Percentiles rank a stretch among this genome's conserved stretches.
phyloP scores from a whole-genome alignment of 2,329 filamentous ascomycete genomes.

The Geosmithia flava region DNA sequence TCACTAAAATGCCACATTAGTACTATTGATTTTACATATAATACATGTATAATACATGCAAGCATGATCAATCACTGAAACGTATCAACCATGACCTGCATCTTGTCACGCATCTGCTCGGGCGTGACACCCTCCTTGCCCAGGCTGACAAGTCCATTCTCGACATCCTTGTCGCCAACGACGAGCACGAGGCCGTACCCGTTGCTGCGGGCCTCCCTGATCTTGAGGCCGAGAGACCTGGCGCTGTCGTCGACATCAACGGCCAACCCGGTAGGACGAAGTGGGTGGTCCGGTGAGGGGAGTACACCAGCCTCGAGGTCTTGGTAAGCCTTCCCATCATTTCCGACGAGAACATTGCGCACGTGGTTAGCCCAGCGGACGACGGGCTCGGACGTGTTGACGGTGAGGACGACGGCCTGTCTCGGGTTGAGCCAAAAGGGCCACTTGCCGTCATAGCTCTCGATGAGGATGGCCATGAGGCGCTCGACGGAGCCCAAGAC shows the following conservation, averaged over 20 bases:
- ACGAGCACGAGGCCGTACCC: conserved; percentile 66
- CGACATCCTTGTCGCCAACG: conserved; percentile 54
- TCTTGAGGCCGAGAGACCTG: conserved; percentile 54
- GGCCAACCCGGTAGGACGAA: conserved; percentile 46
- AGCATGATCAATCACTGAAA: conserved; percentile 25
- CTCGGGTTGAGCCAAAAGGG: conserved; percentile 82
- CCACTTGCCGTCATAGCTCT: conserved; percentile 69
- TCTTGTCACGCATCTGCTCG: conserved; percentile 27
- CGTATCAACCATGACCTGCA: conserved; percentile 31
- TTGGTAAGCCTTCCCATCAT: conserved; percentile 16
- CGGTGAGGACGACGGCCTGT: conserved; percentile 62
- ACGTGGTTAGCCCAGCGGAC: conserved; percentile 33
- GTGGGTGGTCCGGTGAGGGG: conserved; percentile 26
- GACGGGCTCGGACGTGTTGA: conserved; percentile 49
- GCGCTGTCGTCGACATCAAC: conserved; percentile 59
- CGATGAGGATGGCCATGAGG: conserved; percentile 74
- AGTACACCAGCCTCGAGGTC: conserved; percentile 16
- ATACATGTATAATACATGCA: neutral
- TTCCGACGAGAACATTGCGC: conserved; percentile 38
- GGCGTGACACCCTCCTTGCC: conserved; percentile 29
- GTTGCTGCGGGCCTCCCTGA: conserved; percentile 56
- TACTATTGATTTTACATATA: neutral
- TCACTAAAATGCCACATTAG: too few relatives aligned
- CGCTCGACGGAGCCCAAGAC: conserved; percentile 77
- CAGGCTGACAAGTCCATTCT: conserved; percentile 38